A percentile compares a stretch with the other conserved stretches of the same genome.
Evolutionary conservation across 2,329 filamentous ascomycete genomes (phyloP).

Genomic region (Pseudopyricularia javanii): DNA sequence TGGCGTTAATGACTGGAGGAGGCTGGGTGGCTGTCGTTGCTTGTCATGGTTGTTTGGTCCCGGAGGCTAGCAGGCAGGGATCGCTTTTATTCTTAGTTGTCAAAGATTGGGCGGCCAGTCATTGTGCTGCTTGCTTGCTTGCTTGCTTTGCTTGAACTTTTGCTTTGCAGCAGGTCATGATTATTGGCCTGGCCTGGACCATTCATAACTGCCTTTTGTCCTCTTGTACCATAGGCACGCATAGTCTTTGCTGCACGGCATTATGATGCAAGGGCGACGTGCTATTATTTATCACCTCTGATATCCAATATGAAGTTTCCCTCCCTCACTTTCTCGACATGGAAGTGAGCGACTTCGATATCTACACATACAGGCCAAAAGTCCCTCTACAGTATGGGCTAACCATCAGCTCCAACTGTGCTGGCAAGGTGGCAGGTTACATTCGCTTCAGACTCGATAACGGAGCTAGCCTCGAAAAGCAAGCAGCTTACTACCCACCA

Average conservation of each 20-base stretch:
- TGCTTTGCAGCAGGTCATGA: too few species aligned
- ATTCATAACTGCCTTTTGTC: too few species aligned
- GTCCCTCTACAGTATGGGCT: not conserved
- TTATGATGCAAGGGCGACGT: not conserved
- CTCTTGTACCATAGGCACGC: too few species aligned
- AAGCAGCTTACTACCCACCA: not conserved
- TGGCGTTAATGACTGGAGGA: not conserved
- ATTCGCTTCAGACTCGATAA: not conserved
- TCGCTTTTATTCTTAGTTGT: not conserved
- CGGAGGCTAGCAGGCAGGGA: not conserved
- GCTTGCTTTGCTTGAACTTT: not conserved
- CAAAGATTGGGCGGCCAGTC: not conserved
- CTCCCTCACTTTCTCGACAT: not conserved
- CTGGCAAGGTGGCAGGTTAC: not conserved
- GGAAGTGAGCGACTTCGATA: not conserved
- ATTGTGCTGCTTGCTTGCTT: not conserved
- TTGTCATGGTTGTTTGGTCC: not conserved
- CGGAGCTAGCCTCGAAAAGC: not conserved
- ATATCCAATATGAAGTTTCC: not conserved
- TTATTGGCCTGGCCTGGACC: too few species aligned
- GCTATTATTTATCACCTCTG: too few species aligned
- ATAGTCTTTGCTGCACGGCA: too few species aligned
- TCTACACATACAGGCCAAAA: too few species aligned
- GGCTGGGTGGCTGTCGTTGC: not conserved
- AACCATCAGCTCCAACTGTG: not conserved